phyloP scores from a whole-genome alignment of 140 eudicot species.

The Oenanthe javanica region DNA sequence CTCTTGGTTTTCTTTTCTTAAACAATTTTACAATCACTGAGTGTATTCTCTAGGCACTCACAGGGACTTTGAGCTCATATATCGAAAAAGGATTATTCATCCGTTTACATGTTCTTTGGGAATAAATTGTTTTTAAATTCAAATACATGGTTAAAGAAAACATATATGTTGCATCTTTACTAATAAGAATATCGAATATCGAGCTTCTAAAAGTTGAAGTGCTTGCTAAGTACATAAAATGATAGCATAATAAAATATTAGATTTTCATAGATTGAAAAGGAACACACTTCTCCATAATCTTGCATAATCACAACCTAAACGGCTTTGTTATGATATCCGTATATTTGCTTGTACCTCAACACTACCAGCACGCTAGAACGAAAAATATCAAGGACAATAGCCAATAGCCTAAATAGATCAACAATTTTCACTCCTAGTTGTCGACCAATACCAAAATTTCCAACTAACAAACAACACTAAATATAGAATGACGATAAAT shows the following conservation, averaged over 20 bases:
- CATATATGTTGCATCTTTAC: background rate
- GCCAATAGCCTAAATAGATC: background rate
- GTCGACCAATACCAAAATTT: background rate
- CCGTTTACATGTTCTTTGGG: background rate
- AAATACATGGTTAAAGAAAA: background rate
- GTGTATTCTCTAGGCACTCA: background rate
- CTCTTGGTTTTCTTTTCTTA: background rate
- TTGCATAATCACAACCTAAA: background rate
- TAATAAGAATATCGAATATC: background rate
- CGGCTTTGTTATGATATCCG: background rate
- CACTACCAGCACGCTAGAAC: background rate
- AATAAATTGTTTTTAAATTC: background rate
- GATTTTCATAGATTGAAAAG: background rate
- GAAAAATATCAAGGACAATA: background rate
- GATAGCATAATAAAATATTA: background rate
- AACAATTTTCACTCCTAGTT: background rate
- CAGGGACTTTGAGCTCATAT: background rate
- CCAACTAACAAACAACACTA: background rate
- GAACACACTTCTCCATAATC: background rate
- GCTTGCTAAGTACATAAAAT: background rate
- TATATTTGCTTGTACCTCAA: background rate
- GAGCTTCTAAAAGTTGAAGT: background rate
- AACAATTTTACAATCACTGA: background rate
- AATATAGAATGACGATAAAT: background rate
- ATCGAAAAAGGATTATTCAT: background rate